Conservation (phyloP, 331 rosid species). For the Pyrus hybrid region DNA sequence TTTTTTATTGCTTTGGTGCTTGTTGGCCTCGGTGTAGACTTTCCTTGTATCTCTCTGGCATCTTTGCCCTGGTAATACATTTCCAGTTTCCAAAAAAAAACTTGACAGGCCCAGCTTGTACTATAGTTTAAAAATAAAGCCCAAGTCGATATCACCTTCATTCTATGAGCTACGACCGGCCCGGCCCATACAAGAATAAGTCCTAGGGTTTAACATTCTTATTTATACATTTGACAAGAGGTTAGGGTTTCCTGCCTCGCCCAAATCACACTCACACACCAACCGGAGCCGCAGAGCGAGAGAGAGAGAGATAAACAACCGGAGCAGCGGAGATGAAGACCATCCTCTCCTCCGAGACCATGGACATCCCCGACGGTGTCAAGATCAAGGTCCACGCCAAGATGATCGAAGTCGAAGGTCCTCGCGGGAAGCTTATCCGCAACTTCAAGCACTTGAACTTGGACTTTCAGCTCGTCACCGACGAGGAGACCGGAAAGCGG, state of each 20-base stretch:
- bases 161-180: neutral
- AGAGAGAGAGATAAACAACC: neutral
- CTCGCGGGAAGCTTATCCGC: conserved; percentile 54
- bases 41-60: too few species aligned
- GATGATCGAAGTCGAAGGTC: conserved; percentile 69
- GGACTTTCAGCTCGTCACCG: conserved; percentile 55
- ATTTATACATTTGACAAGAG: neutral
- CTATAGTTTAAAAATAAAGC: neutral
- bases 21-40: too few species aligned
- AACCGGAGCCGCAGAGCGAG: neutral
- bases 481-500: conserved; percentile 31
- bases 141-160: neutral
- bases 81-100: too few species aligned
- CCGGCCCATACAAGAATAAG: neutral
- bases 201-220: neutral
- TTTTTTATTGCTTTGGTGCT: too few species aligned
- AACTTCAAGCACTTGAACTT: conserved; percentile 67
- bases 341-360: conserved; percentile 49
- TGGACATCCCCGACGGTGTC: conserved; percentile 68
- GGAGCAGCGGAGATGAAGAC: conserved; percentile 37
- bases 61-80: too few species aligned
- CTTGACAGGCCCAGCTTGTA: too few species aligned
- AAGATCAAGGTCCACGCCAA: conserved; percentile 68
- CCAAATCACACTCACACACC: neutral
- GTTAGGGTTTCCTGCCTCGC: neutral